Conservation (phyloP, 768 basidiomycete genomes). For the Jaapia argillacea region DNA sequence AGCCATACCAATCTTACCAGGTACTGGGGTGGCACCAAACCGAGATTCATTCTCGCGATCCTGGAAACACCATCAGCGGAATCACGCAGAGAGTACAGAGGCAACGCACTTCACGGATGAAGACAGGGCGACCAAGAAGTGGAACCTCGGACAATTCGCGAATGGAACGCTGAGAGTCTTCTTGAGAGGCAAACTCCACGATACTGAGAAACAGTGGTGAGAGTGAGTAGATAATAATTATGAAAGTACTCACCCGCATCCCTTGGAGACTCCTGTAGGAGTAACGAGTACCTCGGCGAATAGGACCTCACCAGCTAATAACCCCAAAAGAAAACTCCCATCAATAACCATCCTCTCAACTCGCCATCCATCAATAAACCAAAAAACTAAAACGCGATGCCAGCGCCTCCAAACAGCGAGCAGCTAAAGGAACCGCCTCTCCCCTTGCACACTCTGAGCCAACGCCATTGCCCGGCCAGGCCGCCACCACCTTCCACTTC, state of each 20-base stretch:
- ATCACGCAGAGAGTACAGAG: constrained; percentile 2
- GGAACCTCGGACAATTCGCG: constrained; percentile 83
- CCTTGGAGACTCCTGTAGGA: constrained; percentile 94
- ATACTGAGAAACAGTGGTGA: constrained; percentile 44
- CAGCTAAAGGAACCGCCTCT: constrained; percentile 19
- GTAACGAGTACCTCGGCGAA: constrained; percentile 99
- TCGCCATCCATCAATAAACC: constrained; percentile 1
- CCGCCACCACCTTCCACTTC: constrained; percentile 21
- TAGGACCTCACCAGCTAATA: constrained; percentile 97
- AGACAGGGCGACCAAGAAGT: constrained; percentile 89
- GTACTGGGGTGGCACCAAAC: constrained; percentile 91
- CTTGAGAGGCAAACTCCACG: constrained; percentile 86
- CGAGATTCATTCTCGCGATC: constrained; percentile 95
- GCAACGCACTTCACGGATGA: constrained; percentile 81
- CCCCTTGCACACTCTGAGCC: constrained; percentile 17
- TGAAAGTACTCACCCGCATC: constrained; percentile 79
- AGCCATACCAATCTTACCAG: constrained; percentile 93
- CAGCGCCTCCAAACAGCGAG: background rate
- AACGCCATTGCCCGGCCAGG: constrained; percentile 1
- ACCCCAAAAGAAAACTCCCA: constrained; percentile 86
- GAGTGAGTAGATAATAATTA: constrained; percentile 10
- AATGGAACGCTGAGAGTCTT: constrained; percentile 85
- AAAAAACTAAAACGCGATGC: background rate
- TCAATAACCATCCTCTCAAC: constrained; percentile 71
- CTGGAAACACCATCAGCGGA: constrained; percentile 29